Evolutionary conservation across 257 asterid genomes (phyloP).

Genomic region (Cordia subcordata): DNA sequence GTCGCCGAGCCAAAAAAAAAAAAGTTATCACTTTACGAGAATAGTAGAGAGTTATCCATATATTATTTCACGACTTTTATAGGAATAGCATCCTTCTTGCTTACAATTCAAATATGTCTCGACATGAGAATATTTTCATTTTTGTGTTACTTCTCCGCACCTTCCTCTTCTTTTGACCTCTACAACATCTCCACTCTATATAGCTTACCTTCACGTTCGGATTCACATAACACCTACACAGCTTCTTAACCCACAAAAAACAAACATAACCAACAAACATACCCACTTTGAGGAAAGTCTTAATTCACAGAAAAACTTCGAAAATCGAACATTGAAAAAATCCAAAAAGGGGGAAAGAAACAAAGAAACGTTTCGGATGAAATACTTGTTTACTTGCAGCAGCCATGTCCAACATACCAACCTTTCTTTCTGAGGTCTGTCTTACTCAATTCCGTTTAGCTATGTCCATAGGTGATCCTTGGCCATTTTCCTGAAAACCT

Average conservation of each 20-base stretch:
- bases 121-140: too few species aligned
- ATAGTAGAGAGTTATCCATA: too few species aligned
- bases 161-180: background rate
- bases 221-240: background rate
- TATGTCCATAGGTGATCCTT: conserved; percentile 71
- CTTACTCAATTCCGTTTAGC: conserved; percentile 53
- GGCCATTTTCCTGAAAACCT: conserved; percentile 56
- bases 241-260: background rate
- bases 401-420: conserved; percentile 47
- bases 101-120: too few species aligned
- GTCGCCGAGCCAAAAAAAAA: too few species aligned
- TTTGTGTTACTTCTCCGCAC: too few species aligned
- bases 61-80: too few species aligned
- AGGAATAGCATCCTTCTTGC: too few species aligned
- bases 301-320: background rate
- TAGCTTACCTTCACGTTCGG: background rate
- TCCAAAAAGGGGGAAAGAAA: too few species aligned
- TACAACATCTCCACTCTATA: background rate
- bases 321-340: too few species aligned
- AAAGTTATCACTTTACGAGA: too few species aligned
- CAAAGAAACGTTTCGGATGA: conserved; percentile 22
- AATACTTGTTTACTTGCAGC: background rate
- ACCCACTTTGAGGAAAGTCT: background rate
- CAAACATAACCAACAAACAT: background rate
- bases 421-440: conserved; percentile 49